phyloP scores from a whole-genome alignment of 495 filamentous ascomycete species.

The Chaetomium fimeti region DNA sequence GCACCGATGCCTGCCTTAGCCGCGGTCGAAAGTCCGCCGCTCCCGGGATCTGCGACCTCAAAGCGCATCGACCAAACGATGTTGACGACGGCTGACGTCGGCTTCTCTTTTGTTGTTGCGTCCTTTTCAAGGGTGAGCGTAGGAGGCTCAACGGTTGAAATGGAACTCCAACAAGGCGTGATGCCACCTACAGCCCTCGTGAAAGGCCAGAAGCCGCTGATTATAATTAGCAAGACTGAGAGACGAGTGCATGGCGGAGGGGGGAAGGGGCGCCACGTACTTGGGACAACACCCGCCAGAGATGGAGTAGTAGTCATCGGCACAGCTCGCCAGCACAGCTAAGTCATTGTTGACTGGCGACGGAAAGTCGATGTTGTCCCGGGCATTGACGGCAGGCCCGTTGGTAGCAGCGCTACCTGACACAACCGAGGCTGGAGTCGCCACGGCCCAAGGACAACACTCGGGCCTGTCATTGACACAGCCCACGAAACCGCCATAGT shows the following conservation, averaged over 20 bases:
- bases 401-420: not conserved
- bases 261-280: slow-evolving; percentile 18
- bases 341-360: slow-evolving; percentile 20
- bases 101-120: slow-evolving; percentile 21
- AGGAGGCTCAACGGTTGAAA: slow-evolving; percentile 14
- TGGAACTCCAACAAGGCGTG: slow-evolving; percentile 32
- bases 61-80: slow-evolving; percentile 34
- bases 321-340: slow-evolving; percentile 21
- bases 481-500: slow-evolving; percentile 32
- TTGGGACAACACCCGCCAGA: slow-evolving; percentile 31
- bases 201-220: slow-evolving; percentile 30
- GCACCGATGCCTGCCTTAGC: slow-evolving; percentile 35
- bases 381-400: slow-evolving; percentile 1
- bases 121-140: slow-evolving; percentile 23
- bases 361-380: slow-evolving; percentile 23
- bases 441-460: slow-evolving; percentile 33
- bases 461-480: slow-evolving; percentile 30
- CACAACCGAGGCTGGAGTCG: not conserved
- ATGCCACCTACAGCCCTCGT: slow-evolving; percentile 28
- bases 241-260: too few species aligned
- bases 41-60: slow-evolving; percentile 18
- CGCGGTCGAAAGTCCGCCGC: slow-evolving; percentile 27
- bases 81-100: slow-evolving; percentile 35
- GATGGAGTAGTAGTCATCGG: slow-evolving; percentile 36
- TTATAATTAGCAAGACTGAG: not conserved